These are phyloP conservation scores for Candida glucosophila DNA, from an alignment of 1,139 yeast species.

Conservation along the genomic window DNA sequence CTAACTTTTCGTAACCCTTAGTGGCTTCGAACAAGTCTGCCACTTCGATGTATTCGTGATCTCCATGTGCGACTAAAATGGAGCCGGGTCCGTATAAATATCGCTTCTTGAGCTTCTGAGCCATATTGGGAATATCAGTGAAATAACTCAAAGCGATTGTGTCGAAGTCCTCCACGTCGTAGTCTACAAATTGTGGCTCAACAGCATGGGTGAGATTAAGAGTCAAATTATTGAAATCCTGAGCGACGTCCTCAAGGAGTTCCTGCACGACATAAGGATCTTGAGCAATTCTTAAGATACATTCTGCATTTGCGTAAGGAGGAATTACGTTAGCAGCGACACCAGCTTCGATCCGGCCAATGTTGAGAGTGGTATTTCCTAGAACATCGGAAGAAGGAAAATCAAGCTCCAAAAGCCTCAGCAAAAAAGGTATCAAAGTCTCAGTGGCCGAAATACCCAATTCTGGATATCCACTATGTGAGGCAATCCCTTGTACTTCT, in stretches of 20 bases:
- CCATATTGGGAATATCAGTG: conserved; percentile 64
- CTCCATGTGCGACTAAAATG: conserved; percentile 59
- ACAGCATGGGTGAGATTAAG: conserved; percentile 1
- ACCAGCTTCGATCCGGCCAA: conserved; percentile 53
- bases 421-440: conserved; percentile 43
- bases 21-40: conserved; percentile 44
- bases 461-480: conserved; percentile 68
- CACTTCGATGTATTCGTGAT: conserved; percentile 46
- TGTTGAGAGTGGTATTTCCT: conserved; percentile 56
- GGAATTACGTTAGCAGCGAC: conserved; percentile 59
- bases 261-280: conserved; percentile 29
- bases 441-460: conserved; percentile 58
- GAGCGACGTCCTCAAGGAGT: conserved; percentile 26
- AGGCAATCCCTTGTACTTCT: conserved; percentile 45
- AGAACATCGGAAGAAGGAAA: conserved; percentile 46
- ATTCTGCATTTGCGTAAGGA: conserved; percentile 42
- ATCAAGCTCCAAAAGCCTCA: conserved; percentile 19
- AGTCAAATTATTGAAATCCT: conserved; percentile 17
- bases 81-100: conserved; percentile 67
- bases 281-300: conserved; percentile 48
- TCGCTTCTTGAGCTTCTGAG: conserved; percentile 29
- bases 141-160: conserved; percentile 46
- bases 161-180: conserved; percentile 60
- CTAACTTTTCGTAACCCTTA: conserved; percentile 46
- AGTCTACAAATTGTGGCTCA: conserved; percentile 43